Percentiles rank a stretch among this genome's conserved stretches.
These are phyloP conservation scores for Boechera divaricarpa DNA, from an alignment of 345 rosid genomes.

Conservation along the genomic window DNA sequence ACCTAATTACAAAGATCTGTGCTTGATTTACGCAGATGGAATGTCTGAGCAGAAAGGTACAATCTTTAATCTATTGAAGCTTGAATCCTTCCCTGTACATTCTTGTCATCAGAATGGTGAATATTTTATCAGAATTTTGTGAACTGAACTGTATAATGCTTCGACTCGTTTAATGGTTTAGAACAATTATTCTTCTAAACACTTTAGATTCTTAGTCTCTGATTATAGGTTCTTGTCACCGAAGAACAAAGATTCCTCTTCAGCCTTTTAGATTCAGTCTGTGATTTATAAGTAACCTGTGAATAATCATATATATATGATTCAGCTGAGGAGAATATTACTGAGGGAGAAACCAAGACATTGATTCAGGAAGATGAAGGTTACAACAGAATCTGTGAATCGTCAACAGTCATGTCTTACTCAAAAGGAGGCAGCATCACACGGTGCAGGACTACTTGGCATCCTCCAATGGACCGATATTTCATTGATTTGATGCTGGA, in stretches of 20 bases:
- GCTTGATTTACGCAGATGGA: constrained; percentile 62
- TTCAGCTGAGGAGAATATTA: constrained; percentile 35
- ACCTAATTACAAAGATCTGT: constrained; percentile 69
- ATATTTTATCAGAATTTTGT: not conserved
- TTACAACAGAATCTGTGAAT: constrained; percentile 38
- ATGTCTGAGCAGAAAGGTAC: constrained; percentile 60
- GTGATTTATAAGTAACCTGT: not conserved
- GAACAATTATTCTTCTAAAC: not conserved
- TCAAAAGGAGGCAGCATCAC: constrained; percentile 37
- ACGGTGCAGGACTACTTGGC: constrained; percentile 77
- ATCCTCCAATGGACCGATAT: constrained; percentile 86
- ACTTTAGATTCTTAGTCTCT: too few species aligned
- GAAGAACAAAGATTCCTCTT: not conserved
- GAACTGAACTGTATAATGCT: not conserved
- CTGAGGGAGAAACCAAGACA: constrained; percentile 42
- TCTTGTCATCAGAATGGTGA: not conserved
- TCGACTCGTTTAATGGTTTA: not conserved
- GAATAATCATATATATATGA: not conserved
- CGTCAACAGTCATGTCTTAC: constrained; percentile 39
- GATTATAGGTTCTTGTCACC: not conserved
- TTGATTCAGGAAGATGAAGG: constrained; percentile 50
- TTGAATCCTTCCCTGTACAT: not conserved
- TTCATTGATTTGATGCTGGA: constrained; percentile 83
- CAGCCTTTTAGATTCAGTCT: constrained; percentile 6
- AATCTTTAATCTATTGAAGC: constrained; percentile 8